A percentile compares a stretch with the other conserved stretches of the same genome.
Evolutionary conservation across 2,329 filamentous ascomycete species (phyloP).

Genomic region (Aspergillus sp.): DNA sequence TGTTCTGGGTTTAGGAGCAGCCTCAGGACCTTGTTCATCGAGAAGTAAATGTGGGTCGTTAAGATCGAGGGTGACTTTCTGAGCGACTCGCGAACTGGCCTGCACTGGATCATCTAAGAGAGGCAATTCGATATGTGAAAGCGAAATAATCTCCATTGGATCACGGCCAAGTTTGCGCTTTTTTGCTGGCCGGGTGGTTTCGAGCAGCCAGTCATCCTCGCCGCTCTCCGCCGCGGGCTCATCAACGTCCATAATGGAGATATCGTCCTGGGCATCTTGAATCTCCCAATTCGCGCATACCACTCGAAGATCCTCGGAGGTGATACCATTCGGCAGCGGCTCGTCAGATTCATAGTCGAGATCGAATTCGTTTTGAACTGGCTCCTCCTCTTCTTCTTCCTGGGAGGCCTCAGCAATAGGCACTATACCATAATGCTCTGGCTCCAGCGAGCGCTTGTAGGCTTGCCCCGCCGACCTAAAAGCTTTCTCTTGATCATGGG

Average conservation of each 20-base stretch:
- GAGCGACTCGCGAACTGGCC: conserved; percentile 72
- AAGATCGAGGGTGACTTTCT: conserved; percentile 80
- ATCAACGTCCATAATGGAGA: conserved; percentile 46
- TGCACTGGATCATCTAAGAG: conserved; percentile 81
- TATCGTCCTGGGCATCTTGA: conserved; percentile 64
- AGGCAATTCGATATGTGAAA: conserved; percentile 67
- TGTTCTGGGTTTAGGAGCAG: conserved; percentile 57
- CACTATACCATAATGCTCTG: conserved; percentile 63
- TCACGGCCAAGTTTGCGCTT: conserved; percentile 63
- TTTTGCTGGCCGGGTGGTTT: conserved; percentile 61
- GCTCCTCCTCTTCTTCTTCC: conserved; percentile 55
- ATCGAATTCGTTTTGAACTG: conserved; percentile 54
- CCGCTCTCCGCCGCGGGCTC: conserved; percentile 30
- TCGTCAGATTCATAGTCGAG: conserved; percentile 64
- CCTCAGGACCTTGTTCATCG: conserved; percentile 72
- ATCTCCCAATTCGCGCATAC: conserved; percentile 86
- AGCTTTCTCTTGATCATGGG: conserved; percentile 80
- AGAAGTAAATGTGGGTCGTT: conserved; percentile 87
- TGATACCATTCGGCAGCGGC: conserved; percentile 69
- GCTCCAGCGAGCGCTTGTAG: conserved; percentile 53
- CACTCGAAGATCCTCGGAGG: conserved; percentile 78
- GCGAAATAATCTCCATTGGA: conserved; percentile 51
- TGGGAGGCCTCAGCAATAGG: conserved; percentile 49
- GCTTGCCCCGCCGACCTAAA: conserved; percentile 75
- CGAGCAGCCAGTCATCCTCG: conserved; percentile 55